Evolutionary conservation across 1,284 basidiomycete genomes (phyloP), one percentile per base, ranked within the genome.

Genomic region (Fistulinella staudtii): DNA sequence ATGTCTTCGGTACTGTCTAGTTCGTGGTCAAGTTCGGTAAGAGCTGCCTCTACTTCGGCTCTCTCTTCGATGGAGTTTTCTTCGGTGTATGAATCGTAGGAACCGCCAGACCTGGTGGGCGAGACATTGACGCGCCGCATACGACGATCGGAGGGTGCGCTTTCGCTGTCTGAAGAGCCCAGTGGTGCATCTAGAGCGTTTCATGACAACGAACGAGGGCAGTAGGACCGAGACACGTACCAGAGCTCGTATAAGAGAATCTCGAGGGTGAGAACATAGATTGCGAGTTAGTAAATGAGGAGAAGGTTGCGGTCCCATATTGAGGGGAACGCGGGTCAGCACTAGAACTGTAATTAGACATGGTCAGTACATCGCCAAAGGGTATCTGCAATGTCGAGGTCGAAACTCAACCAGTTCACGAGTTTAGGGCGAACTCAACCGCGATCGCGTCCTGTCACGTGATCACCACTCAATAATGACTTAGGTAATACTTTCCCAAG

Each of bases 21-120:
- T 45, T 88, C 80, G 35, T 84, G 69, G 49, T 88, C 81, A 20
- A 87, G 65, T 45, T 75, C 72, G 42, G 71, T 79, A 35, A 89
- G 72, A 13, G 78, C 72, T 15, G 76, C 79, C 60, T 86, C 84
- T 17, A 88, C 83, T 61, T 87, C 82, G 5, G 65, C 71, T 3
- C 58, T 62, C 34, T 76, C 76, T 47, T 65, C 61, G 15, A 71
- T 42, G 1, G 74, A 76, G 50, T 73, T 66, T 43, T 73, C 74
- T 47, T 74, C 70, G 1, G 63, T 55, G 45, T 75, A 73, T 4
- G 58, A 58, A 39, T 71, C 55, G 29, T 61, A 64, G 21, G 60
- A 67, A 9, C 52, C 41, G 29, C 66, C 60, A 11, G 67, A 61
- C 34, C 55, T 52, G 18, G 63, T 61, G 15, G 74, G 72, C 7